Evolutionary conservation across 108 stramenopile genomes (phyloP).

Genomic region (Nannochloropsis oceanica): DNA sequence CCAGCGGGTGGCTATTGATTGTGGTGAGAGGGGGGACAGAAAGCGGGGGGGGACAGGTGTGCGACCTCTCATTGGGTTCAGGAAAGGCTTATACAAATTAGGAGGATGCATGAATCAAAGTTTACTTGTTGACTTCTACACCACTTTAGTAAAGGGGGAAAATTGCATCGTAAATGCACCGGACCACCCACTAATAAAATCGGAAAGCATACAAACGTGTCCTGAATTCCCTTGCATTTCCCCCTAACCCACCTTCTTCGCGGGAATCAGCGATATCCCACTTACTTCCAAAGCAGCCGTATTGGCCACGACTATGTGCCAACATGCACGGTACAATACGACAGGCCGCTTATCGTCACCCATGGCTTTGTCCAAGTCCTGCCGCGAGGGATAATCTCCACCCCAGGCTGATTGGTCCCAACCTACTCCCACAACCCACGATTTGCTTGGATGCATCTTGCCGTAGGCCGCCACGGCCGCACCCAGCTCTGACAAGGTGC

Average conservation of each 20-base stretch:
- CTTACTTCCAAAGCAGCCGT: constrained; percentile 25
- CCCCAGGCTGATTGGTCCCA: background rate
- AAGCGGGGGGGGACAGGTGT: too few species aligned
- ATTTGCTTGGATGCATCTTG: background rate
- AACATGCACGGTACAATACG: constrained; percentile 38
- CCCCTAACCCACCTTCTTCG: background rate
- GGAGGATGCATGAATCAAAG: too few species aligned
- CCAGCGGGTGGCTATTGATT: too few species aligned
- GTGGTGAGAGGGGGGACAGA: too few species aligned
- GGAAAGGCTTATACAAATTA: too few species aligned
- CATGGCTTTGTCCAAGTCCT: constrained; percentile 14
- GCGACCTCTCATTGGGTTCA: too few species aligned
- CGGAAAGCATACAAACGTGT: too few species aligned
- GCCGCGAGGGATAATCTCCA: background rate
- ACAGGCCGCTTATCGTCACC: constrained; percentile 12
- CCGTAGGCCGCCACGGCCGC: background rate
- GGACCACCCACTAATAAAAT: too few species aligned
- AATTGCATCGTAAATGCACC: too few species aligned
- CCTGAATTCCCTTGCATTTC: too few species aligned
- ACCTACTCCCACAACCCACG: background rate
- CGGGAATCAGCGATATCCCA: background rate
- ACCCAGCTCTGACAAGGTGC: background rate
- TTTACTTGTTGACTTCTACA: too few species aligned
- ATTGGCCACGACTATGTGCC: constrained; percentile 38
- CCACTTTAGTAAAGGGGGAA: too few species aligned